Percentiles rank a stretch among this genome's conserved stretches.
phyloP scores from a whole-genome alignment of 306 rosid species.

The Medicago arabica region DNA sequence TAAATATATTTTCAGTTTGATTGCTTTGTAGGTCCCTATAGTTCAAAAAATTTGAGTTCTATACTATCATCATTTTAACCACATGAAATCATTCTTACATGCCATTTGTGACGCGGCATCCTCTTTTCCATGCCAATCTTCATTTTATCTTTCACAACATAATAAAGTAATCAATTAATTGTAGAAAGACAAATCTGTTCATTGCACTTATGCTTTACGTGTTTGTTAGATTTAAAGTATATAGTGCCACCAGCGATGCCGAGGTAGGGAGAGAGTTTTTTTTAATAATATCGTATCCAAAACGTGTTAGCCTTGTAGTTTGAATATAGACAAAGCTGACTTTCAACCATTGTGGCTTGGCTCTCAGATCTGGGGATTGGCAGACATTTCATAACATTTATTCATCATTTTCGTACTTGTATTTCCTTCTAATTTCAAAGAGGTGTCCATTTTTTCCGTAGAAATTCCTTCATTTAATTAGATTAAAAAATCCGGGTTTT shows the following conservation, averaged over 20 bases:
- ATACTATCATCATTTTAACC: slow-evolving; percentile 12
- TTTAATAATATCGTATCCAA: neutral
- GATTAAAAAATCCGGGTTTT: neutral
- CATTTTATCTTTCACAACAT: slow-evolving; percentile 1
- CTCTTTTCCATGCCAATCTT: slow-evolving; percentile 1
- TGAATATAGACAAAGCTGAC: neutral
- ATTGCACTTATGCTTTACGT: neutral
- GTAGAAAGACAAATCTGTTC: neutral
- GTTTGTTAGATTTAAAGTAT: slow-evolving; percentile 1
- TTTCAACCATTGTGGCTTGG: slow-evolving; percentile 10
- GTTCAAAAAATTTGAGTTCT: neutral
- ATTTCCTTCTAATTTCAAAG: slow-evolving; percentile 19
- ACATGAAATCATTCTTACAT: neutral
- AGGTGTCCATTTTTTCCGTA: neutral
- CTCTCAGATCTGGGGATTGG: neutral
- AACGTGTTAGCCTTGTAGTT: neutral
- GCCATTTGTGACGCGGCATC: neutral
- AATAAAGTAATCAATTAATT: slow-evolving; percentile 2
- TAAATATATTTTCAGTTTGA: slow-evolving; percentile 8
- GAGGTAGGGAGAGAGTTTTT: neutral
- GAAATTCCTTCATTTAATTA: slow-evolving; percentile 17
- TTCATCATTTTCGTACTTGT: neutral
- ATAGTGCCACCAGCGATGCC: neutral
- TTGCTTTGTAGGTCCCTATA: neutral
- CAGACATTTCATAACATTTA: neutral